A percentile compares a stretch with the other conserved stretches of the same genome.
Conservation (phyloP, 352 stramenopile genomes). For the Globisporangium abappressorium region DNA sequence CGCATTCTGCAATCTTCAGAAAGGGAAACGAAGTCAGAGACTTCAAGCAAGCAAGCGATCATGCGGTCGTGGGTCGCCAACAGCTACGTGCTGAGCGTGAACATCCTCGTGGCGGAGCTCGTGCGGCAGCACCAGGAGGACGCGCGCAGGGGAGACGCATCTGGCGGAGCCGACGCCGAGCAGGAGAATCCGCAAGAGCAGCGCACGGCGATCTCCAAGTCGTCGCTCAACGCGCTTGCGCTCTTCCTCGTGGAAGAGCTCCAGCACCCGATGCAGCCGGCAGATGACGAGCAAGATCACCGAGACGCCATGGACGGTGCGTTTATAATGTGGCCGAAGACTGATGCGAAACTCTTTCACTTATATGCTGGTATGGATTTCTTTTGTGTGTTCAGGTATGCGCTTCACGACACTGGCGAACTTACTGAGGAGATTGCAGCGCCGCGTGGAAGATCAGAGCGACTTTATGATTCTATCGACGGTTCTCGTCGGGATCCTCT, state of each 20-base stretch:
- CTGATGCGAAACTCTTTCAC: too few relatives aligned
- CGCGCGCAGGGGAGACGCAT: slow-evolving; percentile 10
- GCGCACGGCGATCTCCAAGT: slow-evolving; percentile 21
- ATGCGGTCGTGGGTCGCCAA: slow-evolving; percentile 24
- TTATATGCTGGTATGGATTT: background rate
- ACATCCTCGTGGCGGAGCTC: slow-evolving; percentile 44
- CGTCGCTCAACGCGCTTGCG: slow-evolving; percentile 42
- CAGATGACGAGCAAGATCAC: background rate
- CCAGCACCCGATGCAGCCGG: slow-evolving; percentile 30
- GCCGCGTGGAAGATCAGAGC: slow-evolving; percentile 25
- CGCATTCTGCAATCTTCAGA: background rate
- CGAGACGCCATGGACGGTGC: background rate
- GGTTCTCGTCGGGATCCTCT: slow-evolving; percentile 50
- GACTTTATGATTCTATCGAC: slow-evolving; percentile 46
- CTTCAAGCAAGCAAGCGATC: background rate
- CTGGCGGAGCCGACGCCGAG: background rate
- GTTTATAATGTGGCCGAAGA: background rate
- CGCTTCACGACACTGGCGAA: slow-evolving; percentile 31
- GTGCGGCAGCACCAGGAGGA: slow-evolving; percentile 44
- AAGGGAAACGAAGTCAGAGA: background rate
- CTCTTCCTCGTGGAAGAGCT: slow-evolving; percentile 58
- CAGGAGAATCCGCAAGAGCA: background rate
- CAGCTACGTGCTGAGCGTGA: slow-evolving; percentile 49
- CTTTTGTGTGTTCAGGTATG: background rate
- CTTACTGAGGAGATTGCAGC: slow-evolving; percentile 48